phyloP scores from a whole-genome alignment of 176 grass and related monocot genomes.

The Cenchrus americanus region DNA sequence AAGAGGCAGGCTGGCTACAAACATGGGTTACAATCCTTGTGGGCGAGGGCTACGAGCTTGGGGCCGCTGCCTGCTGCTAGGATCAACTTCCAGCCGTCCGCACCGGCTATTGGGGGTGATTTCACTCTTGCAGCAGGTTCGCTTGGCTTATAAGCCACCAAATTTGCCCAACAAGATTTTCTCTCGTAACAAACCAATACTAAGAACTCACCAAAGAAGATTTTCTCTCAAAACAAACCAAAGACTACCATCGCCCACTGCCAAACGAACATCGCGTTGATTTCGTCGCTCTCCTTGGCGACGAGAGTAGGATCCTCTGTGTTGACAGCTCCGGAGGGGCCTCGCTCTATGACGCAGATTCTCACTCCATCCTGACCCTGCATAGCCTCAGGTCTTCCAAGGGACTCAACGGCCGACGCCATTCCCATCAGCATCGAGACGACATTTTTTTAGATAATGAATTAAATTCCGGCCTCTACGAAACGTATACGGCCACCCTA shows the following conservation, averaged over 20 bases:
- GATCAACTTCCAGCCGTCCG: slow-evolving; percentile 10
- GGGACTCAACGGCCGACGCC: neutral
- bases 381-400: neutral
- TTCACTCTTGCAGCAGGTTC: no score
- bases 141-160: no score
- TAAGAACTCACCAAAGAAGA: no score
- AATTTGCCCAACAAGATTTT: no score
- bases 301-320: neutral
- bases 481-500: no score
- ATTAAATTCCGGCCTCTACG: no score
- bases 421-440: neutral
- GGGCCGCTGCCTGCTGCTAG: neutral
- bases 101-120: neutral
- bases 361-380: neutral
- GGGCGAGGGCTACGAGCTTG: neutral
- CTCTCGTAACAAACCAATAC: no score
- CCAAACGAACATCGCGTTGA: no score
- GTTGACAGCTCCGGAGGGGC: neutral
- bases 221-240: no score
- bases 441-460: no score
- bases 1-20: neutral
- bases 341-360: neutral
- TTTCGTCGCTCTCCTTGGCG: neutral
- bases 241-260: no score
- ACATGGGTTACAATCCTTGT: neutral